These are phyloP conservation scores for Macrophomina tecta DNA, from an alignment of 2,329 filamentous ascomycete species.

Conservation along the genomic window DNA sequence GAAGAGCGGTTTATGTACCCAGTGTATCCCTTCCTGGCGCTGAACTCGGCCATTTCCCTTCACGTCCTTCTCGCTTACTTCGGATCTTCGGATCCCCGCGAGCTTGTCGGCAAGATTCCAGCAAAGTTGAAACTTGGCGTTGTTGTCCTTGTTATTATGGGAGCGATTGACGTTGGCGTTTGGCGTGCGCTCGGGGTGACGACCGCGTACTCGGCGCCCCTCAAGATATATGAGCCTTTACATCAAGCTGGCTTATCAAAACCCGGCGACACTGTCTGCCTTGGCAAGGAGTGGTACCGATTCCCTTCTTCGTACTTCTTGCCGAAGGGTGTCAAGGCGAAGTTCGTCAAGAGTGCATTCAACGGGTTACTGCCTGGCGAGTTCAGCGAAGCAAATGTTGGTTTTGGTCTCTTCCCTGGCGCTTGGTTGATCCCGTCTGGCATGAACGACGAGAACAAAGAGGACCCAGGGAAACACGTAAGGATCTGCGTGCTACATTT, in stretches of 20 bases:
- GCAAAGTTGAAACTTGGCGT: conserved; percentile 72
- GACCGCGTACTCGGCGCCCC: conserved; percentile 81
- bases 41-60: conserved; percentile 85
- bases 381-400: conserved; percentile 75
- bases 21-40: conserved; percentile 84
- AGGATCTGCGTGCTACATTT: conserved; percentile 37
- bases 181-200: conserved; percentile 78
- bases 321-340: conserved; percentile 80
- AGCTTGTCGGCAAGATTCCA: conserved; percentile 73
- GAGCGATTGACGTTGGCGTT: conserved; percentile 70
- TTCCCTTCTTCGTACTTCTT: conserved; percentile 94
- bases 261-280: conserved; percentile 75
- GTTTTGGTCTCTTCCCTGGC: conserved; percentile 78
- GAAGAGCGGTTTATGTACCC: conserved; percentile 99
- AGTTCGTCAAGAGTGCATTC: conserved; percentile 92
- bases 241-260: conserved; percentile 61
- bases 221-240: conserved; percentile 73
- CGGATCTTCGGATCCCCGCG: conserved; percentile 71
- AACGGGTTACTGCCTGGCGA: conserved; percentile 86
- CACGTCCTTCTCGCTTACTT: conserved; percentile 80
- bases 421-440: conserved; percentile 81
- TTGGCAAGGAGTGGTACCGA: conserved; percentile 98
- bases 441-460: conserved; percentile 90
- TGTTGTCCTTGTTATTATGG: conserved; percentile 65
- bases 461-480: conserved; percentile 87